Conservation (phyloP, 345 rosid species). For the Raphanus sativus region DNA sequence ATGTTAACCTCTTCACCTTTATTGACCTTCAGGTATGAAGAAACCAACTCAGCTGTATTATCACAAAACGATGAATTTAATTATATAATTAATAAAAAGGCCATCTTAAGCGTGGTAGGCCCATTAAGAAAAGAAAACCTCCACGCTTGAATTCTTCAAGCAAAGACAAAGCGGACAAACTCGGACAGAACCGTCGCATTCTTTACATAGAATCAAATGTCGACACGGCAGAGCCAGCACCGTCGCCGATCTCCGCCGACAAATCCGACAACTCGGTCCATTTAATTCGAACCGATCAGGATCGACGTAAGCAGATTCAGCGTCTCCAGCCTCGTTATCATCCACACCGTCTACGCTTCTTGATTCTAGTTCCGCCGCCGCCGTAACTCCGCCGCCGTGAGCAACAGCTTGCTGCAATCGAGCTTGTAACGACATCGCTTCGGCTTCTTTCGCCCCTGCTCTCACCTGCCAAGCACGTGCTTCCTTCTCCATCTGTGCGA, state of each 20-base stretch:
- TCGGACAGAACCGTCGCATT: conserved; percentile 58
- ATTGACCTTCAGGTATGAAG: neutral
- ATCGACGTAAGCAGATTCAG: conserved; percentile 82
- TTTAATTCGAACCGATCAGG: conserved; percentile 53
- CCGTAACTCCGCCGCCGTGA: conserved; percentile 20
- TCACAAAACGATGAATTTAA: neutral
- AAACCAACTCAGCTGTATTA: neutral
- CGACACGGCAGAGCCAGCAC: conserved; percentile 92
- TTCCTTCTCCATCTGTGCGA: conserved; percentile 72
- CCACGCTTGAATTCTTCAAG: conserved; percentile 67
- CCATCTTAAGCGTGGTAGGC: neutral
- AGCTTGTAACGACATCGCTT: conserved; percentile 76
- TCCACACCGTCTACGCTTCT: conserved; percentile 18
- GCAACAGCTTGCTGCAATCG: conserved; percentile 68
- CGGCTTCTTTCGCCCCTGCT: conserved; percentile 75
- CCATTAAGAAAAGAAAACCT: conserved; percentile 48
- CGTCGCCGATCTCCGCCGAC: conserved; percentile 59
- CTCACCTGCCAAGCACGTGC: conserved; percentile 85
- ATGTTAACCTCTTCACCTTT: conserved; percentile 4
- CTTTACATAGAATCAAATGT: conserved; percentile 73
- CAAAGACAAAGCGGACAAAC: conserved; percentile 80
- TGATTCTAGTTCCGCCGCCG: conserved; percentile 3
- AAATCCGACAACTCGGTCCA: conserved; percentile 60
- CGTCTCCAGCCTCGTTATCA: conserved; percentile 53
- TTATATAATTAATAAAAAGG: neutral